Percentiles rank a stretch among this genome's conserved stretches.
These are phyloP conservation scores for Cardamine chenopodiifolia DNA, from an alignment of 345 rosid genomes.

Conservation along the genomic window DNA sequence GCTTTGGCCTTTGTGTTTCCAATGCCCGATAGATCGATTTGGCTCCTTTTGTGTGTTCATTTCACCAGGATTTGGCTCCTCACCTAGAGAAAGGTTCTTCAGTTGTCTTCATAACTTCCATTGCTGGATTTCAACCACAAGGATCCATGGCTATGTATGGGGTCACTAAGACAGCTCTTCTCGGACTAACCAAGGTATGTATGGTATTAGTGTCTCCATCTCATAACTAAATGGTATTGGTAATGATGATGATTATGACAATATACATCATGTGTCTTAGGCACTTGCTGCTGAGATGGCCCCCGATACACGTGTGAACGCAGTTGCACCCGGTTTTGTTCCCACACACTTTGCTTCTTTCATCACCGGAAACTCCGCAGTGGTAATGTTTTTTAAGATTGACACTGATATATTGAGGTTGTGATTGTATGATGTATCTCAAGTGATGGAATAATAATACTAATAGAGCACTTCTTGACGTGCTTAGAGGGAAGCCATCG, in stretches of 20 bases:
- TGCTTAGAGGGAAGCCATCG: constrained; percentile 52
- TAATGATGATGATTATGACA: neutral
- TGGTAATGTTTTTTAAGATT: constrained; percentile 46
- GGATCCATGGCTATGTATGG: constrained; percentile 86
- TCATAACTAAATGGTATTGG: neutral
- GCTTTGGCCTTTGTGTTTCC: constrained; percentile 15
- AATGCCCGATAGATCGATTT: neutral
- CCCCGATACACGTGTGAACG: constrained; percentile 79
- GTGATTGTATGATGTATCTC: neutral
- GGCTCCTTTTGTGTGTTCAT: neutral
- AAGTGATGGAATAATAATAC: neutral
- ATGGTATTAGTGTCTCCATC: constrained; percentile 5
- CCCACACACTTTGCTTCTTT: constrained; percentile 78
- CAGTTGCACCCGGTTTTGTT: constrained; percentile 87
- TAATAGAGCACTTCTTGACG: neutral
- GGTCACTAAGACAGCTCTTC: constrained; percentile 90
- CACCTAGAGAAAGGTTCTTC: constrained; percentile 80
- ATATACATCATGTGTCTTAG: constrained; percentile 40
- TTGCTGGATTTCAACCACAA: constrained; percentile 65
- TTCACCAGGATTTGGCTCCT: constrained; percentile 72
- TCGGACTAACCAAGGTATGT: constrained; percentile 83
- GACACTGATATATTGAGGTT: neutral
- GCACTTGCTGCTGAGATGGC: constrained; percentile 91
- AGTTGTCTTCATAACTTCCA: constrained; percentile 72
- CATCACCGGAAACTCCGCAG: constrained; percentile 50